These are phyloP conservation scores for Phytophthora europaea DNA, from an alignment of 352 stramenopile species.

Conservation along the genomic window DNA sequence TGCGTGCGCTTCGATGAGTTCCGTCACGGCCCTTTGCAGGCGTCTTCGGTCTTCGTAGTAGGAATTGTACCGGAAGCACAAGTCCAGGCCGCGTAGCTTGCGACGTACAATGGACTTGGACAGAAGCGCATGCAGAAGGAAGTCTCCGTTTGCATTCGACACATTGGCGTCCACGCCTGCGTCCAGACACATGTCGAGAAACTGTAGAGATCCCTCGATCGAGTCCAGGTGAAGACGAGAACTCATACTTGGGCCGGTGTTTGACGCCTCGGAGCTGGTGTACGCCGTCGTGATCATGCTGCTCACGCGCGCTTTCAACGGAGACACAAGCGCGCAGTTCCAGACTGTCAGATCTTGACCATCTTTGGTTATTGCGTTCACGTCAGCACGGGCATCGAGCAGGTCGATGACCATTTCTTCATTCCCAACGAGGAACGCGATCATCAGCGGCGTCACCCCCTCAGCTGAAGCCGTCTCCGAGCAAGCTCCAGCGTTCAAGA, in stretches of 20 bases:
- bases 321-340: slow-evolving; percentile 58
- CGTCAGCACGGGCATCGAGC: slow-evolving; percentile 41
- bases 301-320: slow-evolving; percentile 27
- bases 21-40: slow-evolving; percentile 33
- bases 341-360: slow-evolving; percentile 64
- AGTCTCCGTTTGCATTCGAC: slow-evolving; percentile 68
- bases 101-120: slow-evolving; percentile 61
- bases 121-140: slow-evolving; percentile 69
- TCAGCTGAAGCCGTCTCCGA: slow-evolving; percentile 39
- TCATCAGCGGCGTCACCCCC: slow-evolving; percentile 66
- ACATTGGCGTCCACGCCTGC: slow-evolving; percentile 64
- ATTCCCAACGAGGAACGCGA: slow-evolving; percentile 61
- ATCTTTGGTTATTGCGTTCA: slow-evolving; percentile 70
- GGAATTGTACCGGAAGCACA: slow-evolving; percentile 76
- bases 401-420: slow-evolving; percentile 44
- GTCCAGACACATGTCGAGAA: slow-evolving; percentile 49
- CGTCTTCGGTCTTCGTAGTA: slow-evolving; percentile 28
- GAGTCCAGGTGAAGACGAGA: slow-evolving; percentile 43
- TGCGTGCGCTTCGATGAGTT: slow-evolving; percentile 46
- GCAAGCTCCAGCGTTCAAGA: slow-evolving; percentile 58
- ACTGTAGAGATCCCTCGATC: slow-evolving; percentile 42
- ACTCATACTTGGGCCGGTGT: background rate
- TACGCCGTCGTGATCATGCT: slow-evolving; percentile 29
- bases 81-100: slow-evolving; percentile 57
- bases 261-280: background rate